These are phyloP conservation scores for Halteria grandinella DNA, from an alignment of 73 alveolate genomes.

Conservation along the genomic window DNA sequence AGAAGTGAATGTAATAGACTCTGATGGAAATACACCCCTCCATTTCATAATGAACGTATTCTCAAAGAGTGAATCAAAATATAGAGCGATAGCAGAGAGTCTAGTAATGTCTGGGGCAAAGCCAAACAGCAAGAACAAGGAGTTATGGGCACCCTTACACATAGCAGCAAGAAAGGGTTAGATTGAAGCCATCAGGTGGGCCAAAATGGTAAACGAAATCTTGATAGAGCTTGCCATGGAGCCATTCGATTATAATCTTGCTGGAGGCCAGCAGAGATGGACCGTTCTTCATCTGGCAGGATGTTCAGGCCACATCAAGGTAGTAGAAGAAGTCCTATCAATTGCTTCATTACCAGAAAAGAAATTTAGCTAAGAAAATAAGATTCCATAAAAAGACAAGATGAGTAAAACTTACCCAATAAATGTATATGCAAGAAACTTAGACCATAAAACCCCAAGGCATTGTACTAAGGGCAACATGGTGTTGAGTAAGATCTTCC, in stretches of 20 bases:
- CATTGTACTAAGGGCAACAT: conserved; percentile 78
- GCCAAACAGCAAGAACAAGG: conserved; percentile 64
- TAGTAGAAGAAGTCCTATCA: conserved; percentile 51
- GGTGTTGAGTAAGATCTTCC: conserved; percentile 73
- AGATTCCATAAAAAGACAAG: too few relatives aligned
- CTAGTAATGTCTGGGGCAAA: conserved; percentile 57
- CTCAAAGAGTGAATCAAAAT: conserved; percentile 59
- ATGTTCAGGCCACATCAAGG: conserved; percentile 63
- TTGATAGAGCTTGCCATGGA: conserved; percentile 28
- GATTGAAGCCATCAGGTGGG: conserved; percentile 64
- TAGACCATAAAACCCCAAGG: conserved; percentile 83
- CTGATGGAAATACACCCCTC: conserved; percentile 73
- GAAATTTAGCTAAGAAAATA: too few relatives aligned
- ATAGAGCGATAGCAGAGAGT: conserved; percentile 50
- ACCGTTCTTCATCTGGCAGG: conserved; percentile 76
- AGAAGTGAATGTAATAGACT: conserved; percentile 62
- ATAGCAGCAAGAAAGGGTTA: conserved; percentile 71
- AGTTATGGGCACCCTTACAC: conserved; percentile 76
- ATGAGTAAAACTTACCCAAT: conserved; percentile 37
- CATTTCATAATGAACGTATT: conserved; percentile 74
- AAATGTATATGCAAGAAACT: conserved; percentile 81
- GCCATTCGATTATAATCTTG: conserved; percentile 61
- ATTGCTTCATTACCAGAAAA: too few relatives aligned
- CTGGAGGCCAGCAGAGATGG: conserved; percentile 69
- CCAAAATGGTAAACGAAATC: conserved; percentile 50